phyloP scores from a whole-genome alignment of 2,329 filamentous ascomycete genomes.

The Penicillium hesseltinei region DNA sequence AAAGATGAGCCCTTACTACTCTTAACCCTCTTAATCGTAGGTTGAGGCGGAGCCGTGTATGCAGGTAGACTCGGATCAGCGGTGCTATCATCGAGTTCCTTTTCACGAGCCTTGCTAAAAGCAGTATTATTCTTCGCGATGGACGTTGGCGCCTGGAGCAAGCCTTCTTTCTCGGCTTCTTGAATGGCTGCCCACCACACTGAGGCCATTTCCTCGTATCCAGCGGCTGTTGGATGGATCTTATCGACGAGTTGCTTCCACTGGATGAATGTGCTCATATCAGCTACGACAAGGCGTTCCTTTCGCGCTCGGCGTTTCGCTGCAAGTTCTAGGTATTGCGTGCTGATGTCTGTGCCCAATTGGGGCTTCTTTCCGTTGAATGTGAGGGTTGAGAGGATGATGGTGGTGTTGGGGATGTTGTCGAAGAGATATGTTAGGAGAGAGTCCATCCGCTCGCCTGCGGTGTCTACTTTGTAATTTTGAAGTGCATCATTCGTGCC shows the following conservation, averaged over 20 bases:
- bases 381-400: slow-evolving; percentile 37
- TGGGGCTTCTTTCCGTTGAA: slow-evolving; percentile 16
- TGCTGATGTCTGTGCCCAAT: slow-evolving; percentile 17
- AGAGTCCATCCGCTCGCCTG: slow-evolving; percentile 24
- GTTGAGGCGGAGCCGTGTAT: slow-evolving; percentile 9
- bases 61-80: slow-evolving; percentile 7
- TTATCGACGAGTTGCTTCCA: slow-evolving; percentile 20
- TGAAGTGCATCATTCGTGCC: slow-evolving; percentile 38
- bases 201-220: slow-evolving; percentile 29
- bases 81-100: slow-evolving; percentile 10
- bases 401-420: slow-evolving; percentile 25
- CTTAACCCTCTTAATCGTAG: neutral
- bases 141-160: neutral
- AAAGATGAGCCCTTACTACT: neutral
- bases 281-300: slow-evolving; percentile 26
- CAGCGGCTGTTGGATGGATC: slow-evolving; percentile 24
- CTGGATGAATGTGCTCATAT: slow-evolving; percentile 26
- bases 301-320: slow-evolving; percentile 18
- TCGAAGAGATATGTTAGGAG: slow-evolving; percentile 28
- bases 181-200: slow-evolving; percentile 30
- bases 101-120: slow-evolving; percentile 4
- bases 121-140: neutral
- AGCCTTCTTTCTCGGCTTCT: slow-evolving; percentile 15
- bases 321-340: slow-evolving; percentile 27
- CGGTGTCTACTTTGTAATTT: slow-evolving; percentile 18